Base-by-base conservation (phyloP, 2,329 filamentous ascomycete species). In the Colletotrichum zoysiae region DNA sequence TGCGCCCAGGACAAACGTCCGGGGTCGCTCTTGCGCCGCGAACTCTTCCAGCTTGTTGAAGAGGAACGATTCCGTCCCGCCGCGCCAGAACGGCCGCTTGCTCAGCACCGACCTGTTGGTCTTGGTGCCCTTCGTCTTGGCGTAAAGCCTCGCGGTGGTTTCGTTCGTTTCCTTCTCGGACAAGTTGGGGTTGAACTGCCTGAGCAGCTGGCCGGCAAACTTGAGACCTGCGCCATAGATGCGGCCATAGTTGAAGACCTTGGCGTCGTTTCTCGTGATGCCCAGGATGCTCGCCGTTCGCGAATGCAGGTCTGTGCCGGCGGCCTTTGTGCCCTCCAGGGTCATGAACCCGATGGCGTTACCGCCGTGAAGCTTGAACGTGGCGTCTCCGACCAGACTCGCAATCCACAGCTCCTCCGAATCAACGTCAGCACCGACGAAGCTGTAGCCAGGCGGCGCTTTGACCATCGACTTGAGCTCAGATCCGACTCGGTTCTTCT, bases 301-400 rank as follows among this genome's bases (percentile, higher is more conserved):
- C 8, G 95, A 98, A 82, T 99, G 95, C 67, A 98, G 84, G 81
- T 99, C 95, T 0, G 95, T 99, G 5, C 95, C 95, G 3, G 93
- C 94, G 7, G 94, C 91, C 82, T 99, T 98, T 61, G 94, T 96
- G 18, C 96, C 95, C 83, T 99, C 97, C 1, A 99, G 86, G 0
- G 96, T 99, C 97, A 99, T 99, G 85, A 99, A 99, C 0, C 97
- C 96, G 70, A 99, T 93, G 1, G 97, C 96, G 79, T 98, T 98
- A 65, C 96, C 97, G 53, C 96, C 97, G 76, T 99, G 96, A 1
- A 99, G 86, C 78, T 94, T 92, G 84, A 99, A 99, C 33, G 95
- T 95, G 4, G 96, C 94, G 80, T 99, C 96, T 33, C 96, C 96
- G 2, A 99, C 90, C 1, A 99, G 86, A 80, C 94, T 97, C 4